Evolutionary conservation across 805 yeast species (phyloP), one percentile per base, ranked within the genome.

Genomic region (Zygoascus ofunaensis): DNA sequence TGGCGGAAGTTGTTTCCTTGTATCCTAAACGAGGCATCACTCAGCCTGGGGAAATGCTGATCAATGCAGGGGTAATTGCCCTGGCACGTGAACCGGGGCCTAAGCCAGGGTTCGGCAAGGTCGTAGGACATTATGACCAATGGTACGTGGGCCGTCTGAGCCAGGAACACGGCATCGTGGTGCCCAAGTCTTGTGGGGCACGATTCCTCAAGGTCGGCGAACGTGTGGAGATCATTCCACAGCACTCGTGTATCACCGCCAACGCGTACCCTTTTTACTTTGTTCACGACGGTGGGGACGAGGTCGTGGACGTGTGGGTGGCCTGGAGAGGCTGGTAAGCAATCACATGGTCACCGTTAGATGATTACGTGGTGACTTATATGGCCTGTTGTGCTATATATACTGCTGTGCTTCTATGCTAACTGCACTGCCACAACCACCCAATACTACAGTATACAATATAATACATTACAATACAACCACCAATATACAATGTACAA

Each of bases 81-180:
- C 57, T 84, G 48, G 75, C 83, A 1, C 69, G 83, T 56, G 94
- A 84, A 57, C 60, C 66, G 2, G 76, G 84, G 1, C 75, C 79
- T 1, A 54, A 68, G 17, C 74, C 77, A 15, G 90, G 90, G 0
- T 71, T 61, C 56, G 90, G 89, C 2, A 54, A 60, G n/a, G 61
- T 77, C 1, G 44, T 60, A 23, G 51, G 54, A 1, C 71, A 73
- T 1, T 52, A 61, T 12, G 65, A 66, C 1, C 64, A 70, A 37
- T 83, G 89, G 89, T 59, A 62, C 39, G 76, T 84, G 10, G 82
- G 77, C 30, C 69, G 87, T 51, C 60, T 84, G 39, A 76, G 84
- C 45, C 92, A 84, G 59, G 94, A 84, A 55, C 94, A 84, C 57
- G 94, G 92, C 8, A 78, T 84, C 34, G 61, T 83, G 40, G 67